Percentiles rank a stretch among this genome's conserved stretches.
phyloP scores from a whole-genome alignment of 2,329 filamentous ascomycete species.

The Apiospora malaysiana region DNA sequence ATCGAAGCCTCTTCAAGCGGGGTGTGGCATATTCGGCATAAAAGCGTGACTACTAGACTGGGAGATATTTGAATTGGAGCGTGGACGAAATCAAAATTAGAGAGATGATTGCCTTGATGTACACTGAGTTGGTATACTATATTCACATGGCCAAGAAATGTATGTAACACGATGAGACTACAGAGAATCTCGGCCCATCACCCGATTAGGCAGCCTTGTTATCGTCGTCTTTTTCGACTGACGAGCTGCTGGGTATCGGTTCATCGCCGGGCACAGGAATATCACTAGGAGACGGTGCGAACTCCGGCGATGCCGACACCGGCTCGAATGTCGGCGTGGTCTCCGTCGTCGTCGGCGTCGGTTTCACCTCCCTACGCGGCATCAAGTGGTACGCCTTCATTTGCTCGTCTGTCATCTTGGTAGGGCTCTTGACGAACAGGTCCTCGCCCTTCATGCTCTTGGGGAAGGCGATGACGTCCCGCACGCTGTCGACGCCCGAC shows the following conservation, averaged over 20 bases:
- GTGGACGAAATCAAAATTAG: not conserved
- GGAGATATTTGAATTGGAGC: too few relatives aligned
- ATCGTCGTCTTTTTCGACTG: not conserved
- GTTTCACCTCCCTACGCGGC: not conserved
- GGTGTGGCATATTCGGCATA: too few relatives aligned
- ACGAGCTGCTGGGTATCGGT: not conserved
- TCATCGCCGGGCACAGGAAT: constrained; percentile 7
- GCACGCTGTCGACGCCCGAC: constrained; percentile 75
- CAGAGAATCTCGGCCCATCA: not conserved
- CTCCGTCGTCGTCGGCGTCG: too few relatives aligned
- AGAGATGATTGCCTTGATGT: not conserved
- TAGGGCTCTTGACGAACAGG: constrained; percentile 79
- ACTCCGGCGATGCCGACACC: not conserved
- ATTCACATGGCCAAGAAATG: not conserved
- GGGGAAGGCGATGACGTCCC: constrained; percentile 96
- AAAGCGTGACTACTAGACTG: too few relatives aligned
- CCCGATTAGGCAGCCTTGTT: not conserved
- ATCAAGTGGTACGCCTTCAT: constrained; percentile 54
- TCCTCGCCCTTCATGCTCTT: constrained; percentile 93
- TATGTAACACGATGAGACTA: not conserved
- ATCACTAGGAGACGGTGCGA: not conserved
- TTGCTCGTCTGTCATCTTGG: constrained; percentile 65
- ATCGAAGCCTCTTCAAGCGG: too few relatives aligned
- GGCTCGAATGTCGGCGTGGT: not conserved
- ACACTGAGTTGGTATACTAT: not conserved